Evolutionary conservation across 129 eudicot genomes (phyloP).

Genomic region (Smallanthus sonchifolius): DNA sequence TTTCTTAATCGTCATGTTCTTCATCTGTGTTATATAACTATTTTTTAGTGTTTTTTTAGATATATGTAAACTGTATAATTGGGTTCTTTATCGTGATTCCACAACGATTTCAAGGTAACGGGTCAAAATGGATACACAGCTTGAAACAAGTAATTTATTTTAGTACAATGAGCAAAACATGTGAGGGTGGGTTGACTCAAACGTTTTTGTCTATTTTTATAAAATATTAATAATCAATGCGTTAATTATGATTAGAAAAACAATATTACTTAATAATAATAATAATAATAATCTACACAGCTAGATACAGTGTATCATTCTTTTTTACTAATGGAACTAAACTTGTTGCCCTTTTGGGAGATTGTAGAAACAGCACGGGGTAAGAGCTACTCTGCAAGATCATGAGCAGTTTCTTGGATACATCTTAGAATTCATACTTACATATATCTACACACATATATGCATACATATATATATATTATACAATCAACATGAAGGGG

Average conservation of each 20-base stretch:
- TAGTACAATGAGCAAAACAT: neutral
- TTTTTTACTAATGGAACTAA: neutral
- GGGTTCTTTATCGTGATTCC: too few relatives aligned
- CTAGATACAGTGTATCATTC: neutral
- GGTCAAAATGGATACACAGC: constrained; percentile 15
- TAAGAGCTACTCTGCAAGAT: constrained; percentile 49
- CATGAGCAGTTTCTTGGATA: neutral
- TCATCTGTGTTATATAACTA: too few relatives aligned
- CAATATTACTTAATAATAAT: neutral
- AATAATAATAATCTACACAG: neutral
- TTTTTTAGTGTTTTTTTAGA: too few relatives aligned
- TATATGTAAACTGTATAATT: too few relatives aligned
- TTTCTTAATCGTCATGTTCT: too few relatives aligned
- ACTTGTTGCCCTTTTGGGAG: neutral
- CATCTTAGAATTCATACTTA: neutral
- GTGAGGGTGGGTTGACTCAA: neutral
- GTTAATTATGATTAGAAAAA: neutral
- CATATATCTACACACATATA: neutral
- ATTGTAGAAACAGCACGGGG: constrained; percentile 38
- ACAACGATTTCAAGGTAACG: too few relatives aligned
- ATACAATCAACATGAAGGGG: neutral
- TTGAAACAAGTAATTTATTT: neutral
- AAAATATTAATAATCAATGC: neutral
- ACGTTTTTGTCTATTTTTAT: neutral
- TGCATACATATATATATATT: neutral